These are phyloP conservation scores for Chaetomium cochliodes DNA, from an alignment of 495 filamentous ascomycete genomes.

Conservation along the genomic window DNA sequence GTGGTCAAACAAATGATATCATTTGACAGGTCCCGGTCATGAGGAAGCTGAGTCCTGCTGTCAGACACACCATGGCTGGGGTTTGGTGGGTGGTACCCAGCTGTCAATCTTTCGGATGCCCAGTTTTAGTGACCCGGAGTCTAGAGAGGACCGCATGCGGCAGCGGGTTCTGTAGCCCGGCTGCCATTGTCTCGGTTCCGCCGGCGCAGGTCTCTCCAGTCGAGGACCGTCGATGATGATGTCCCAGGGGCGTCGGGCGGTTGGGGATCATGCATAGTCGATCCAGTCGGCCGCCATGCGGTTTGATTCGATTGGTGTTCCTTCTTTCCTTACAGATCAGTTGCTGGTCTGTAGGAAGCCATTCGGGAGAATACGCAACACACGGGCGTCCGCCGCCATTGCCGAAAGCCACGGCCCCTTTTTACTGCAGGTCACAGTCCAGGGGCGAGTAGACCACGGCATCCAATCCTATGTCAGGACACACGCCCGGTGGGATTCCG, in stretches of 20 bases:
- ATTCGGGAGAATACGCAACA: constrained; percentile 2
- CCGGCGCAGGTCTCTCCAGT: not conserved
- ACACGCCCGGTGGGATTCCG: not conserved
- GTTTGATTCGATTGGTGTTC: not conserved
- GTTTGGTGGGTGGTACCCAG: not conserved
- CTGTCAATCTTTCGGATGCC: not conserved
- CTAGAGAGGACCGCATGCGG: not conserved
- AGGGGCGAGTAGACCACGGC: not conserved
- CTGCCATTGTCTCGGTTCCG: not conserved
- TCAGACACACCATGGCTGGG: not conserved
- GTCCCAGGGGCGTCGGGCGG: not conserved
- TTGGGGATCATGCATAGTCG: constrained; percentile 4
- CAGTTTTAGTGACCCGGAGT: constrained; percentile 7
- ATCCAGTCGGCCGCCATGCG: constrained; percentile 2
- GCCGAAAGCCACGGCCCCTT: not conserved
- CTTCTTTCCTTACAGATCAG: not conserved
- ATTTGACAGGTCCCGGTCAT: constrained; percentile 6
- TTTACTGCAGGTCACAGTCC: not conserved
- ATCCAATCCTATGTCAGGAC: not conserved
- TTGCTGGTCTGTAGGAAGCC: not conserved
- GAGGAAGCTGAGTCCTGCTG: not conserved
- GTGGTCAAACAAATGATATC: not conserved
- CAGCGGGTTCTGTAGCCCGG: not conserved
- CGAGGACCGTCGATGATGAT: not conserved
- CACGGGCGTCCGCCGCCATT: not conserved